Conservation (phyloP, 768 basidiomycete species). For the Naganishia vishniacii region DNA sequence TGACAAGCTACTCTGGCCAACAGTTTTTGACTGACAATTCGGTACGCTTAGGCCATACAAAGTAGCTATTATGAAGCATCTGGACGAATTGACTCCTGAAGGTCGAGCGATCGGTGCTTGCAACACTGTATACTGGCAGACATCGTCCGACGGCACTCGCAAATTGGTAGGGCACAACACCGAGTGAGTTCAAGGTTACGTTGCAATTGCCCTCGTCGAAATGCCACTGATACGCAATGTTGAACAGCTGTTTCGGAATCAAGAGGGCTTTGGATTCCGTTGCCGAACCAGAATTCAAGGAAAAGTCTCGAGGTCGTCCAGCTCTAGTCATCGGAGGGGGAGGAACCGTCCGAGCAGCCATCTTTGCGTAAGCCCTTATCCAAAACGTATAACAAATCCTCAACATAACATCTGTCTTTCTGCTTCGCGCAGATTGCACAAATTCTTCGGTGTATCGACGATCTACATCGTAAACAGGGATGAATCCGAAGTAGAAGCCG, state of each 20-base stretch:
- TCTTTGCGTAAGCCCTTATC: conserved; percentile 28
- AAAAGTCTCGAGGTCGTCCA: conserved; percentile 27
- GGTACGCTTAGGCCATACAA: conserved; percentile 34
- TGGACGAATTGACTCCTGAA: conserved; percentile 31
- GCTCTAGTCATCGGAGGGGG: conserved; percentile 32
- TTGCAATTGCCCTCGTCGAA: no score
- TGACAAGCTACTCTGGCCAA: neutral
- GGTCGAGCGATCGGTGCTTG: conserved; percentile 29
- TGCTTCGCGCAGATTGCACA: conserved; percentile 7
- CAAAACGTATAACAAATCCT: no score
- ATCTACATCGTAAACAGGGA: conserved; percentile 42
- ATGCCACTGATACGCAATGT: no score
- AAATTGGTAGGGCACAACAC: conserved; percentile 35
- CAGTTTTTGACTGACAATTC: neutral
- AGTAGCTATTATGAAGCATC: conserved; percentile 25
- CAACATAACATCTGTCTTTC: no score
- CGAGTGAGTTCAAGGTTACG: conserved; percentile 24
- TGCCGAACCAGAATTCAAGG: neutral
- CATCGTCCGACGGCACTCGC: neutral
- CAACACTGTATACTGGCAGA: conserved; percentile 35
- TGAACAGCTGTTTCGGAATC: conserved; percentile 8
- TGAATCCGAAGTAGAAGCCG: conserved; percentile 31
- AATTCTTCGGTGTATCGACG: conserved; percentile 30
- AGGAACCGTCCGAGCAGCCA: conserved; percentile 35
- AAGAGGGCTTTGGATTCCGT: conserved; percentile 14